phyloP scores from a whole-genome alignment of 2,329 filamentous ascomycete genomes.

The Neoascochyta sp. region DNA sequence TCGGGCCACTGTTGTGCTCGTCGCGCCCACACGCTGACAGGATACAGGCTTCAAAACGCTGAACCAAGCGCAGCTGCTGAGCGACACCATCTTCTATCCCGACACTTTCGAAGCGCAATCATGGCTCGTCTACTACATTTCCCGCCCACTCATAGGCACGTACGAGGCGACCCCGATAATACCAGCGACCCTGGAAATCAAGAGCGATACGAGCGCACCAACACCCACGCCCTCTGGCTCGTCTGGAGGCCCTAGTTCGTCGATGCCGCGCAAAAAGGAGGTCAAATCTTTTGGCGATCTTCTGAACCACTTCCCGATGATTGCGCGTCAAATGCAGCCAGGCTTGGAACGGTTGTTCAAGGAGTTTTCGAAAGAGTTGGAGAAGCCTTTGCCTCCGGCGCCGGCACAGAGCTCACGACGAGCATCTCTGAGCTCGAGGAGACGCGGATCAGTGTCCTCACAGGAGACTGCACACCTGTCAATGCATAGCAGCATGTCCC shows the following conservation, averaged over 20 bases:
- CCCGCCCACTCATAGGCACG: constrained; percentile 76
- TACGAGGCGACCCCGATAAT: constrained; percentile 73
- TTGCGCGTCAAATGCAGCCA: constrained; percentile 91
- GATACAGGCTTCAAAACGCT: constrained; percentile 78
- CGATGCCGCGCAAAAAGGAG: constrained; percentile 73
- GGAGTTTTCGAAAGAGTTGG: constrained; percentile 81
- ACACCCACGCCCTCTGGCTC: constrained; percentile 11
- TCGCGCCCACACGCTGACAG: too few relatives aligned
- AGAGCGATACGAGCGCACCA: constrained; percentile 10
- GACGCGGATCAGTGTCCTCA: constrained; percentile 36
- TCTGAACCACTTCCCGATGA: constrained; percentile 88
- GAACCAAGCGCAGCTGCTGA: constrained; percentile 81
- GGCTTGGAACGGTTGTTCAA: constrained; percentile 85
- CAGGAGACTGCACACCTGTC: constrained; percentile 35
- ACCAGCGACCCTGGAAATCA: constrained; percentile 51
- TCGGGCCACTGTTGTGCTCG: too few relatives aligned
- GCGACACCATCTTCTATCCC: constrained; percentile 82
- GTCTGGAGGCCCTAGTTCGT: constrained; percentile 28
- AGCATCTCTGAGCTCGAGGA: constrained; percentile 33
- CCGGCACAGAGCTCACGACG: constrained; percentile 46
- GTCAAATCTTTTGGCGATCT: constrained; percentile 88
- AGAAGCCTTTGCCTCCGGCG: constrained; percentile 76
- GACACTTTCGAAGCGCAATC: constrained; percentile 84
- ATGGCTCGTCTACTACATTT: constrained; percentile 97
- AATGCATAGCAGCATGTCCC: constrained; percentile 37